Conservation (phyloP, 306 rosid genomes). For the Dalbergia oliveri region DNA sequence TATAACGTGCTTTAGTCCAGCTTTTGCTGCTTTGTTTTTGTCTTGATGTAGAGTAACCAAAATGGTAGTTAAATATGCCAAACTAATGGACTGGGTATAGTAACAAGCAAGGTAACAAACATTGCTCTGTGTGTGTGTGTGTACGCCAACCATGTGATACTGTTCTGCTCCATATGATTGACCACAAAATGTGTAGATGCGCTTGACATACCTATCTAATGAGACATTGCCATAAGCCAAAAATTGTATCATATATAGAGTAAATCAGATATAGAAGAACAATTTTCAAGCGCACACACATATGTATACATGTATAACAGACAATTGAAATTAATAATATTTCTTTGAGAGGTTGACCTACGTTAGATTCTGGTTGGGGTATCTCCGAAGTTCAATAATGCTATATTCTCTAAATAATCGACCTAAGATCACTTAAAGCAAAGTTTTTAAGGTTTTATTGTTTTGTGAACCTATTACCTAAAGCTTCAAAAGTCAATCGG, state of each 20-base stretch:
- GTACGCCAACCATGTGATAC: conserved; percentile 49
- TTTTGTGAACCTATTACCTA: no score
- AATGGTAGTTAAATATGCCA: conserved; percentile 39
- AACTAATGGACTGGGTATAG: conserved; percentile 40
- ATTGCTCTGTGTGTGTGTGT: conserved; percentile 46
- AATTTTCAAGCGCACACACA: no score
- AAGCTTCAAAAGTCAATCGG: no score
- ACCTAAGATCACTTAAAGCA: no score
- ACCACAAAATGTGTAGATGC: no score
- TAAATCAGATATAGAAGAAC: not conserved
- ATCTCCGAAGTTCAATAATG: no score
- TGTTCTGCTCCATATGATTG: conserved; percentile 49
- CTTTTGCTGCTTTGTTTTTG: conserved; percentile 50
- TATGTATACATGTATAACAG: no score
- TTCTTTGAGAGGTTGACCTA: no score
- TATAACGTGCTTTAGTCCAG: conserved; percentile 57
- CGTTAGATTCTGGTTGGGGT: no score
- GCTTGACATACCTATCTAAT: conserved; percentile 49
- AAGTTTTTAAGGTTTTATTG: no score
- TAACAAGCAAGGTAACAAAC: not conserved
- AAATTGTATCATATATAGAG: not conserved
- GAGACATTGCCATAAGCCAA: not conserved
- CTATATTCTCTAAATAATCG: no score
- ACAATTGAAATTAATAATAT: no score
- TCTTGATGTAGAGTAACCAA: conserved; percentile 35